Evolutionary conservation across 495 filamentous ascomycete species (phyloP).

Genomic region (Halenospora varia): DNA sequence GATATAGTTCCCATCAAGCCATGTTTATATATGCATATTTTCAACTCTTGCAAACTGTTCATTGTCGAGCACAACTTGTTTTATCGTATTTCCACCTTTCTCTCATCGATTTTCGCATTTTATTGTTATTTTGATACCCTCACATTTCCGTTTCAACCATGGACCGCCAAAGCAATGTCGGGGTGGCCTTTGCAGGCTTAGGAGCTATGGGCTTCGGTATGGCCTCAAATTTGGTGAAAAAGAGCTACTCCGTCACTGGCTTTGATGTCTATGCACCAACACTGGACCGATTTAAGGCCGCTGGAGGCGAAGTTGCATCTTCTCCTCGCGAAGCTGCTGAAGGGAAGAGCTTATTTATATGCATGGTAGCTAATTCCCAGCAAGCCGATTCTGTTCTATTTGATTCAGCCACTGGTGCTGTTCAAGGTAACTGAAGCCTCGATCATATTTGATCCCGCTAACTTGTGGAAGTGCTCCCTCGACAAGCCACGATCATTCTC

Average conservation of each 20-base stretch:
- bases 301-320: constrained; percentile 56
- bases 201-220: constrained; percentile 87
- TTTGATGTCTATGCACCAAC: constrained; percentile 70
- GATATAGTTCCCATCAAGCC: too few species aligned
- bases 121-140: too few species aligned
- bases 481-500: constrained; percentile 60
- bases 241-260: constrained; percentile 64
- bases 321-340: constrained; percentile 61
- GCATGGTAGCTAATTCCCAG: constrained; percentile 72
- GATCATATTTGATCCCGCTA: not conserved
- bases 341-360: constrained; percentile 57
- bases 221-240: constrained; percentile 69
- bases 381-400: constrained; percentile 67
- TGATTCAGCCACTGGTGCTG: constrained; percentile 52
- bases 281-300: constrained; percentile 59
- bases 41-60: too few species aligned
- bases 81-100: too few species aligned
- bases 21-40: too few species aligned
- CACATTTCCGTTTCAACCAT: too few species aligned
- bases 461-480: constrained; percentile 42
- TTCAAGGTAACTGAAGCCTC: constrained; percentile 23
- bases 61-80: too few species aligned
- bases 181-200: too few species aligned
- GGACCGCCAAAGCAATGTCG: too few species aligned
- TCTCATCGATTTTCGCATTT: too few species aligned